A percentile compares a stretch with the other conserved stretches of the same genome.
Evolutionary conservation across 2,329 filamentous ascomycete species (phyloP).

Genomic region (Malbranchea zuffiana): DNA sequence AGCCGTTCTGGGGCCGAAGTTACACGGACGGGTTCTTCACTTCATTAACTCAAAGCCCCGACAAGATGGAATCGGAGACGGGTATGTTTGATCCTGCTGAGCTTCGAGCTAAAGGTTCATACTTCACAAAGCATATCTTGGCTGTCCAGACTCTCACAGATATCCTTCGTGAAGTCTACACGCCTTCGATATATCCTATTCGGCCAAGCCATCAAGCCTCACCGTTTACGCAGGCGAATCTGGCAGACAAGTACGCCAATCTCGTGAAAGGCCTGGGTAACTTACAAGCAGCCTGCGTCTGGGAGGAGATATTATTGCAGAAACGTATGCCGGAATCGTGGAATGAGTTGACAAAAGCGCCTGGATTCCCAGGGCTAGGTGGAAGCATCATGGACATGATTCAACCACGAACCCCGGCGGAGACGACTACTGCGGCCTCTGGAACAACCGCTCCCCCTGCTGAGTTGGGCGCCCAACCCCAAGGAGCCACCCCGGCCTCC

Average conservation of each 20-base stretch:
- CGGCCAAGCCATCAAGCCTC: constrained; percentile 50
- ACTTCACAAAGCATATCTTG: constrained; percentile 65
- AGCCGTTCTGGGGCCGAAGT: constrained; percentile 51
- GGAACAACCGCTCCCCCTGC: neutral
- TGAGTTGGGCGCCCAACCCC: neutral
- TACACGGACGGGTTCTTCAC: constrained; percentile 54
- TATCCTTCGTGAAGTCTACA: constrained; percentile 63
- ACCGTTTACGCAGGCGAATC: constrained; percentile 64
- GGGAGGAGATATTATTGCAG: constrained; percentile 69
- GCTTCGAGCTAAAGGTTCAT: constrained; percentile 53
- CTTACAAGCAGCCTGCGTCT: constrained; percentile 67
- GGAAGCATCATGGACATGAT: neutral
- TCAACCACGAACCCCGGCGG: neutral
- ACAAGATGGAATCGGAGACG: constrained; percentile 12
- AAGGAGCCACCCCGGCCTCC: constrained; percentile 15
- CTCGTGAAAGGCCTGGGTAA: constrained; percentile 65
- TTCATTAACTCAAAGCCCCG: constrained; percentile 42
- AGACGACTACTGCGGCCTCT: constrained; percentile 10
- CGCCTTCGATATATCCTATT: constrained; percentile 50
- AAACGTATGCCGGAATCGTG: constrained; percentile 57
- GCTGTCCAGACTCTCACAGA: constrained; percentile 65
- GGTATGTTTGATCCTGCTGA: constrained; percentile 25
- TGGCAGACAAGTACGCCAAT: constrained; percentile 71
- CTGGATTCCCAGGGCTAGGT: constrained; percentile 25
- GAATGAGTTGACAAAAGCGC: constrained; percentile 38